Percentiles rank a stretch among this genome's conserved stretches.
These are phyloP conservation scores for Pyrus pyrifolia DNA, from an alignment of 306 rosid species.

Conservation along the genomic window DNA sequence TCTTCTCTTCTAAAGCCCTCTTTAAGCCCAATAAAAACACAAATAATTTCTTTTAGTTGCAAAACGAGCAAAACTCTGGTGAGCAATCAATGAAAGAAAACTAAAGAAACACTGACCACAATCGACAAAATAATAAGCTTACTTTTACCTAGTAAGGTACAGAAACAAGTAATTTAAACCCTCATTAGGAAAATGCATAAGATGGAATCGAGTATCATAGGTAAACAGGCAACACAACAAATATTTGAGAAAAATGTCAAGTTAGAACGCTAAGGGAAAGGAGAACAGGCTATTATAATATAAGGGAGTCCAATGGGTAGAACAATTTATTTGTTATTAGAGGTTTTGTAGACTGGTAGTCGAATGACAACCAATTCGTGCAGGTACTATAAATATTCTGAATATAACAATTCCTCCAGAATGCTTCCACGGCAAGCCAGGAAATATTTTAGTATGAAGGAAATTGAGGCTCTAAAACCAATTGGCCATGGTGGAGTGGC, in stretches of 20 bases:
- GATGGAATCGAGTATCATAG: background rate
- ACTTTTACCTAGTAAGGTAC: background rate
- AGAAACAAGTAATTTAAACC: background rate
- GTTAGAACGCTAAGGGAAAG: background rate
- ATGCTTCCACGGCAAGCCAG: background rate
- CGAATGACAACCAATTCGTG: background rate
- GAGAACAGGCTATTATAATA: background rate
- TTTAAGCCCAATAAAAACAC: slow-evolving; percentile 17
- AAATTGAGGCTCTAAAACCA: too few species aligned
- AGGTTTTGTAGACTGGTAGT: background rate
- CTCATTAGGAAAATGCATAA: background rate
- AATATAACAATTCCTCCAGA: too few species aligned
- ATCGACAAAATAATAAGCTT: background rate
- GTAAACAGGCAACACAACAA: background rate
- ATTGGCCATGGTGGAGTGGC: too few species aligned
- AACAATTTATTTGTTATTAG: too few species aligned
- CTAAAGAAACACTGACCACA: background rate
- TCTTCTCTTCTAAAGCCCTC: slow-evolving; percentile 86
- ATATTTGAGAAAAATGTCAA: background rate
- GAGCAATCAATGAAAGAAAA: background rate
- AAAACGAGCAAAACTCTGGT: background rate
- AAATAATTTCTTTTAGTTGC: slow-evolving; percentile 3
- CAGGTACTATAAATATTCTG: background rate
- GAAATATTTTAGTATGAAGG: background rate
- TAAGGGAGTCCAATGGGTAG: background rate